Conservation (phyloP, 1,284 basidiomycete genomes). For the Ceratobasidium papillatum region DNA sequence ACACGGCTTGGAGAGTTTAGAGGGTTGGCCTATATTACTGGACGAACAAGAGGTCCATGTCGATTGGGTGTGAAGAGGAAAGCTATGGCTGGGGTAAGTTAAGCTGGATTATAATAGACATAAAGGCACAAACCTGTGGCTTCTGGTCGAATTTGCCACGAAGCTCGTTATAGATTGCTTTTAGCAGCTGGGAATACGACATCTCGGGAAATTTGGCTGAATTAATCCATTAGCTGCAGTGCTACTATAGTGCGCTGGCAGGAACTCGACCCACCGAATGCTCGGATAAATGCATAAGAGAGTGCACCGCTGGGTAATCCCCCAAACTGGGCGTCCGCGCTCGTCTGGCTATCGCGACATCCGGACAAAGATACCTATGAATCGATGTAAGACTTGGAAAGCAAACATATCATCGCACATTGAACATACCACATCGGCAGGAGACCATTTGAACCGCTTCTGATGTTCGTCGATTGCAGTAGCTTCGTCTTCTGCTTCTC, state of each 20-base stretch:
- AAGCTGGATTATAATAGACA: not conserved
- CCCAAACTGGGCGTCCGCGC: conserved; percentile 33
- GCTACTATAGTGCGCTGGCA: too few species aligned
- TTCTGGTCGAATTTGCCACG: conserved; percentile 38
- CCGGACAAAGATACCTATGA: conserved; percentile 26
- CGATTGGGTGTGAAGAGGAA: conserved; percentile 36
- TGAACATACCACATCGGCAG: conserved; percentile 34
- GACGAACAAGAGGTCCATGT: conserved; percentile 37
- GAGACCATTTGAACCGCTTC: conserved; percentile 39
- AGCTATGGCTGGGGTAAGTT: conserved; percentile 7
- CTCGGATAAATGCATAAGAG: conserved; percentile 37
- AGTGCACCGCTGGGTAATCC: conserved; percentile 32
- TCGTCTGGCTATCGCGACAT: conserved; percentile 37
- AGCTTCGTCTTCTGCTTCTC: conserved; percentile 32
- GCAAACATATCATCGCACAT: not conserved
- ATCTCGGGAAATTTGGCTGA: conserved; percentile 36
- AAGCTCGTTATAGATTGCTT: conserved; percentile 26
- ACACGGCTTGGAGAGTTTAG: not conserved
- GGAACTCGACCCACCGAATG: conserved; percentile 14
- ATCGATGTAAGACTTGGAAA: not conserved
- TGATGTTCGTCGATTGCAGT: conserved; percentile 34
- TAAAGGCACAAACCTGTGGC: conserved; percentile 12
- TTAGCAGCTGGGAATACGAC: conserved; percentile 34
- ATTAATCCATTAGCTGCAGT: not conserved
- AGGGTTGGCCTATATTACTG: not conserved